Evolutionary conservation across 352 stramenopile genomes (phyloP).

Genomic region (Pythium volutum): DNA sequence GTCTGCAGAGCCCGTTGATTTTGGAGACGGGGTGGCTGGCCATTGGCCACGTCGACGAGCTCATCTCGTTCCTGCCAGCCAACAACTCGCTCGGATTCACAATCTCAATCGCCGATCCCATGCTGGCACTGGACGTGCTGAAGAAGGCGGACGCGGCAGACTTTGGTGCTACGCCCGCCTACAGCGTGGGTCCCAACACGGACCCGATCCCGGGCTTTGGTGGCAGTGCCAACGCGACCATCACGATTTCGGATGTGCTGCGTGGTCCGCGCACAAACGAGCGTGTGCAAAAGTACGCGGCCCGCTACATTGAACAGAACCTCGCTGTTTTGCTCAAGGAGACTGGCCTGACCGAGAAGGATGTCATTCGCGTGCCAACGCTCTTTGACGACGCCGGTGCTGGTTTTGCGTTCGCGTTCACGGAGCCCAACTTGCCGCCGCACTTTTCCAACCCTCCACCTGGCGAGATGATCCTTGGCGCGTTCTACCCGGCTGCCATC

Average conservation of each 20-base stretch:
- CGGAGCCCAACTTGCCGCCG: not conserved
- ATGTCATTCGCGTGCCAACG: no score
- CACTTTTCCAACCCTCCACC: not conserved
- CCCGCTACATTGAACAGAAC: no score
- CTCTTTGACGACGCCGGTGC: no score
- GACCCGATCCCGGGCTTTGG: no score
- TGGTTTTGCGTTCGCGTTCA: no score
- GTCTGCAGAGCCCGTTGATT: conserved; percentile 2
- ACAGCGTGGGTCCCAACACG: not conserved
- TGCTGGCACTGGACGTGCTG: not conserved
- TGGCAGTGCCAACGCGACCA: no score
- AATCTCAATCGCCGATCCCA: not conserved
- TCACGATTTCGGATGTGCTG: no score
- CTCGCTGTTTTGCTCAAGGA: no score
- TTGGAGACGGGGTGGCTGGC: conserved; percentile 13
- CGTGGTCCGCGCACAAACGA: no score
- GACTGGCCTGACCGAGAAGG: no score
- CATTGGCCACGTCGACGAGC: conserved; percentile 15
- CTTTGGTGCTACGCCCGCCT: not conserved
- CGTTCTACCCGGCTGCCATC: conserved; percentile 10
- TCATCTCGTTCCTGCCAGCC: conserved; percentile 13
- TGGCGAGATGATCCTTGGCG: not conserved
- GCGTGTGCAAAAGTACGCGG: no score
- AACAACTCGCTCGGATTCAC: conserved; percentile 11
- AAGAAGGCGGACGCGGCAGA: not conserved